phyloP scores from a whole-genome alignment of 176 grass and related monocot species.

The Triticum urartu region DNA sequence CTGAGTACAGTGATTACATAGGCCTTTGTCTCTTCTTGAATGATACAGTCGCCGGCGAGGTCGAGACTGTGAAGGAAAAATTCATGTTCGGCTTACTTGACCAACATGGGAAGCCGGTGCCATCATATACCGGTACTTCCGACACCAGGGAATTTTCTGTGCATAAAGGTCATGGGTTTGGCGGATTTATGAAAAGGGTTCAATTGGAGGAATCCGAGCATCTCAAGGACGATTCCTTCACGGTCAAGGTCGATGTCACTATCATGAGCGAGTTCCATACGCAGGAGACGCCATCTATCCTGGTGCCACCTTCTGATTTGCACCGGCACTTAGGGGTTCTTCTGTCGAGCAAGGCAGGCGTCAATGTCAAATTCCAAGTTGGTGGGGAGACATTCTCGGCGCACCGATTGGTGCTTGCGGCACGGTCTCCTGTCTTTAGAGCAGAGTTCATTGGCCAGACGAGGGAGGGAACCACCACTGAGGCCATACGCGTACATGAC shows the following conservation, averaged over 20 bases:
- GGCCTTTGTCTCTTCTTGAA: neutral
- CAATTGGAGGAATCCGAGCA: conserved; percentile 1
- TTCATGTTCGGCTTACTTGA: neutral
- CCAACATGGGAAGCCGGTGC: neutral
- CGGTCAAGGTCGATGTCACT: neutral
- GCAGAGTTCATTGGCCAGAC: neutral
- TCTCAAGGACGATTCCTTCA: conserved; percentile 14
- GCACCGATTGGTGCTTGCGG: neutral
- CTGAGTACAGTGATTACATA: neutral
- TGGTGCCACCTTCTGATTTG: conserved; percentile 26
- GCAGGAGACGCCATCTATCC: neutral
- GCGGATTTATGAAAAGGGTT: neutral
- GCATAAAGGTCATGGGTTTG: neutral
- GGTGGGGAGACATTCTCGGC: neutral
- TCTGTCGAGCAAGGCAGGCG: neutral
- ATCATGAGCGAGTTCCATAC: neutral
- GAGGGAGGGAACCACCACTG: neutral
- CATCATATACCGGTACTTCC: neutral
- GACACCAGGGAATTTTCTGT: too few species aligned
- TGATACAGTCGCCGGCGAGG: neutral
- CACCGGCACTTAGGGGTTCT: conserved; percentile 35
- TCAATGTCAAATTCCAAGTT: neutral
- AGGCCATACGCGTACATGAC: neutral
- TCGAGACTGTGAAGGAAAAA: neutral
- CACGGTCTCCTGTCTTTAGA: neutral